Conservation (phyloP, 257 asterid species). For the Schizonepeta tenuifolia region DNA sequence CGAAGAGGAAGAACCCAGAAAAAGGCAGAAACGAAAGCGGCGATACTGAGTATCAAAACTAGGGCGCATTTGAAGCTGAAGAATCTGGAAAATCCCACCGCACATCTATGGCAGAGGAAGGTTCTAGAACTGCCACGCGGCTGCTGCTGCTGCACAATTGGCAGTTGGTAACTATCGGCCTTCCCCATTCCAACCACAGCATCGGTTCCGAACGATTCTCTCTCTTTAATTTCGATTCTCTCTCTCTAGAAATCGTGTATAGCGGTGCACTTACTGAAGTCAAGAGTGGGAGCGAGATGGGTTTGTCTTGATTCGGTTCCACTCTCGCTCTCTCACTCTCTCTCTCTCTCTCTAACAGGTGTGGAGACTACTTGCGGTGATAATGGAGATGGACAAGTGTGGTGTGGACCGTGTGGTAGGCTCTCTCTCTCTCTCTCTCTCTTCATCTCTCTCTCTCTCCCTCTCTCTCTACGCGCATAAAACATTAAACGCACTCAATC, state of each 20-base stretch:
- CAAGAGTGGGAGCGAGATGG: constrained; percentile 17
- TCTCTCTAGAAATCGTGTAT: constrained; percentile 30
- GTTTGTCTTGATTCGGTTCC: constrained; percentile 14
- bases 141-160: constrained; percentile 58
- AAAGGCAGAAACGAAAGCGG: constrained; percentile 57
- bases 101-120: constrained; percentile 58
- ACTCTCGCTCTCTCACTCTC: constrained; percentile 28
- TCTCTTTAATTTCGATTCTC: constrained; percentile 13
- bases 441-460: no score
- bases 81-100: constrained; percentile 42
- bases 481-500: constrained; percentile 31
- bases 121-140: constrained; percentile 41
- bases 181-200: constrained; percentile 89
- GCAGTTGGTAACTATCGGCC: constrained; percentile 57
- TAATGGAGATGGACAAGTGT: constrained; percentile 45
- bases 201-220: constrained; percentile 51
- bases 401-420: constrained; percentile 25
- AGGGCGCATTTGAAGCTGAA: constrained; percentile 61
- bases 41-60: constrained; percentile 54
- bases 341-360: constrained; percentile 38
- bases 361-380: constrained; percentile 43
- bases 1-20: constrained; percentile 60
- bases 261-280: constrained; percentile 2
- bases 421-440: background rate
- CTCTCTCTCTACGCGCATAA: constrained; percentile 28